Base-by-base conservation (phyloP, 2,329 filamentous ascomycete species). In the Fusarium sp. region DNA sequence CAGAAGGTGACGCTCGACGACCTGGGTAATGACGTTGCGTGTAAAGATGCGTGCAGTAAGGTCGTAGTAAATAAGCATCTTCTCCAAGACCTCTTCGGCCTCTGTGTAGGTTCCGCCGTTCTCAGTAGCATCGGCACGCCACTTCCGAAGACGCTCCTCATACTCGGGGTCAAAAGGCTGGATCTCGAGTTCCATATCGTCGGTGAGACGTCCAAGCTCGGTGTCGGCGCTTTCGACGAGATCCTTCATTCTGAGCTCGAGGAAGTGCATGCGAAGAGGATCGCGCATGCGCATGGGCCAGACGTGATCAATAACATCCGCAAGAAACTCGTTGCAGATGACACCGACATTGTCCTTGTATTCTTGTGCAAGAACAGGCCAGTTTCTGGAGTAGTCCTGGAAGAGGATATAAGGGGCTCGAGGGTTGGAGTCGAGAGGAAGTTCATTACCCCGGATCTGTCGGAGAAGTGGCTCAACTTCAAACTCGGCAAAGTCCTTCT, bases 31-130 rank as follows among this genome's bases (percentile, higher is more conserved):
- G 63, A 86, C 83, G 69, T 88, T 88, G 61, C 86, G 82, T 34
- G 86, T 87, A 66, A 87, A 88, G 55, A 85, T 86, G 76, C 87
- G 85, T 12, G 85, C 85, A 5, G 86, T 86, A 14, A 88, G 82
- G 44, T 88, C 86, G 70, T 88, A 88, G 80, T 87, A 88, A 69
- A 88, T 88, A 59, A 88, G 81, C 87, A 88, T 88, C 82, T 88
- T 88, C 78, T 88, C 87, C 32, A 88, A 75, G 0, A 88, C 86
- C 77, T 88, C 86, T 66, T 88, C 85, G 0, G 87, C 86, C 65
- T 88, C 86, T 5, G 83, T 85, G 73, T 86, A 88, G 1, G 82
- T 82, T 32, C 83, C 84, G 1, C 85, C 86, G 12, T 87, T 83
- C 68, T 83, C 79, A 1, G 83, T 83, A 1, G 81, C 78, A 12